Evolutionary conservation across 345 rosid genomes (phyloP).

Genomic region (Acer saccharum): DNA sequence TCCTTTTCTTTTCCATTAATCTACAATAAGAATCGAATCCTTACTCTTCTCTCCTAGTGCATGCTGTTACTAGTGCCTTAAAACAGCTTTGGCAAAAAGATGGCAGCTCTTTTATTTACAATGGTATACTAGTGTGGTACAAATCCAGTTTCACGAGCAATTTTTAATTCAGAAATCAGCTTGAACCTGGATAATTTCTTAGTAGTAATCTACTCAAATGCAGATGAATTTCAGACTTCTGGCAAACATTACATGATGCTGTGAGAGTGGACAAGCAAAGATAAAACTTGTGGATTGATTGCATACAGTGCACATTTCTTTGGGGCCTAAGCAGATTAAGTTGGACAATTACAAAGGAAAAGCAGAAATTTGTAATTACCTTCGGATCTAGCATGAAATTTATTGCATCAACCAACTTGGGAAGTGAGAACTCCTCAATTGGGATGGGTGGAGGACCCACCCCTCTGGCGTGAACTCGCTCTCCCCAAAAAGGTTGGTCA

Average conservation of each 20-base stretch:
- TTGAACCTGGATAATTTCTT: neutral
- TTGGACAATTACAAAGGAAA: conserved; percentile 4
- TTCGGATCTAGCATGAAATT: conserved; percentile 63
- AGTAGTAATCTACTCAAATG: neutral
- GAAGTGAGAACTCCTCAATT: conserved; percentile 82
- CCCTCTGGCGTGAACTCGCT: conserved; percentile 80
- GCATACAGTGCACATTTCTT: neutral
- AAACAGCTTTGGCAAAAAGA: neutral
- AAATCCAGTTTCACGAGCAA: neutral
- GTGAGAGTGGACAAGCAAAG: neutral
- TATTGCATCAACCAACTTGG: conserved; percentile 76
- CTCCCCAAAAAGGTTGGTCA: conserved; percentile 99
- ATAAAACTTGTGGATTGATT: too few species aligned
- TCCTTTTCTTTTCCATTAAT: neutral
- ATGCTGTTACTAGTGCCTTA: neutral
- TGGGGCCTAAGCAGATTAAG: neutral
- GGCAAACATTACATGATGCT: neutral
- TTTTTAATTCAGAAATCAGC: neutral
- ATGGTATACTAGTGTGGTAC: neutral
- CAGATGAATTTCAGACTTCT: neutral
- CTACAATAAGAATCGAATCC: neutral
- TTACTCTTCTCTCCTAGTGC: neutral
- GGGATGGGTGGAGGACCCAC: conserved; percentile 95
- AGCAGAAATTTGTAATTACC: conserved; percentile 35
- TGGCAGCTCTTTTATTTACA: neutral